Evolutionary conservation across 345 rosid genomes (phyloP), one percentile per base, ranked within the genome.

Genomic region (Eucalyptus cladocalyx): DNA sequence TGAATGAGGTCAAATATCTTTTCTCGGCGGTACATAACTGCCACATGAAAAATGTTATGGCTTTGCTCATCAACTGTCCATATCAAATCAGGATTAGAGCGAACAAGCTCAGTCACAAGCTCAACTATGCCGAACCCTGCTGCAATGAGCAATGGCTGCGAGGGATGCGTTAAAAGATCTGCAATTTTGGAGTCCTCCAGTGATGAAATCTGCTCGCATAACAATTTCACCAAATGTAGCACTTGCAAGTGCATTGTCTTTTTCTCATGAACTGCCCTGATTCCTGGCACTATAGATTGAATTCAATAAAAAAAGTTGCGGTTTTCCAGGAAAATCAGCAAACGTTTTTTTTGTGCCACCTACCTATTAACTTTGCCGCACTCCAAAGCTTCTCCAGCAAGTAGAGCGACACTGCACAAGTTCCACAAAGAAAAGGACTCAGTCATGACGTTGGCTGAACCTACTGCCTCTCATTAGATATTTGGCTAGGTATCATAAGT

Each of bases 61-160:
- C 87, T 88, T 50, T 92, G 87, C 80, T 91, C 86, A 51, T 92
- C 92, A 18, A 91, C 92, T 87, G 67, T 90, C 91, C 92, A 93
- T 32, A 92, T 83, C 42, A 93, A 67, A 45, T 91, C 93, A 53
- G 94, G 94, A 88, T 90, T 88, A 43, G 86, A 28, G 9, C 17
- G 32, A 19, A 91, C 87, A 15, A 93, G 91, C 69, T 88, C 53
- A 26, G 48, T 85, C 65, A 93, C 86, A 87, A 93, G 88, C 88
- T 93, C 93, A 34, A 91, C 62, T 45, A 90, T 93, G 56, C 95
- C 95, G 7, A 80, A 47, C 54, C 86, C 91, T 48, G 92, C 95
- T 17, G 94, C 96, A 86, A 32, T 76, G 43, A 95, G 92, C 40
- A 95, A 76, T 2, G 92, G 86, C 34, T 50, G 91, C 4, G 91